Percentiles rank a stretch among this genome's conserved stretches.
These are phyloP conservation scores for Dryas integrifolia DNA, from an alignment of 331 rosid species.

Conservation along the genomic window DNA sequence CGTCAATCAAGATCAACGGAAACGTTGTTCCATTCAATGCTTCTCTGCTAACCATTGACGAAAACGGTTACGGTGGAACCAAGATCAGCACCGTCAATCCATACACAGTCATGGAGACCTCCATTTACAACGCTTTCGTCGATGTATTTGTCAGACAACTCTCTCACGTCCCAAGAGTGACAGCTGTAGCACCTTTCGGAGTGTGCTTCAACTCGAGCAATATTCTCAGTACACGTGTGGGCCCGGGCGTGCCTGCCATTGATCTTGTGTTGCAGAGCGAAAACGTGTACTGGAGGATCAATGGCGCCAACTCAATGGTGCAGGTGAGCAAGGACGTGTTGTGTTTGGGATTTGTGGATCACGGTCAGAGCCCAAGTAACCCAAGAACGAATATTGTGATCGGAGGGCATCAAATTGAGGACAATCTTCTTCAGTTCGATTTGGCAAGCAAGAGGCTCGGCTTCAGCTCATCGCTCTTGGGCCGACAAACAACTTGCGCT, in stretches of 20 bases:
- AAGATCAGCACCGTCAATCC: slow-evolving; percentile 52
- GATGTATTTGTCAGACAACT: slow-evolving; percentile 36
- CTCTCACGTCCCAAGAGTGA: slow-evolving; percentile 36
- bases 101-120: slow-evolving; percentile 50
- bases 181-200: slow-evolving; percentile 43
- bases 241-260: slow-evolving; percentile 43
- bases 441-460: slow-evolving; percentile 54
- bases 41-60: slow-evolving; percentile 25
- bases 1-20: slow-evolving; percentile 47
- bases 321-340: slow-evolving; percentile 35
- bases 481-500: slow-evolving; percentile 36
- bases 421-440: slow-evolving; percentile 57
- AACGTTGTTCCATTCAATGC: slow-evolving; percentile 39
- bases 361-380: slow-evolving; percentile 37
- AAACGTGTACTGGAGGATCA: slow-evolving; percentile 43
- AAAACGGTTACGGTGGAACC: slow-evolving; percentile 34
- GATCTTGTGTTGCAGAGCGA: slow-evolving; percentile 57
- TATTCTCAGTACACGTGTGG: slow-evolving; percentile 18
- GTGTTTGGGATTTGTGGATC: slow-evolving; percentile 59
- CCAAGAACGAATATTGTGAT: slow-evolving; percentile 44
- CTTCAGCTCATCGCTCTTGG: slow-evolving; percentile 46
- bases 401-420: slow-evolving; percentile 66
- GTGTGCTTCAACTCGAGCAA: slow-evolving; percentile 38
- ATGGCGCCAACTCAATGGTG: slow-evolving; percentile 64
- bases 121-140: slow-evolving; percentile 37